Conservation (phyloP, 768 basidiomycete species). For the Mycena pura region DNA sequence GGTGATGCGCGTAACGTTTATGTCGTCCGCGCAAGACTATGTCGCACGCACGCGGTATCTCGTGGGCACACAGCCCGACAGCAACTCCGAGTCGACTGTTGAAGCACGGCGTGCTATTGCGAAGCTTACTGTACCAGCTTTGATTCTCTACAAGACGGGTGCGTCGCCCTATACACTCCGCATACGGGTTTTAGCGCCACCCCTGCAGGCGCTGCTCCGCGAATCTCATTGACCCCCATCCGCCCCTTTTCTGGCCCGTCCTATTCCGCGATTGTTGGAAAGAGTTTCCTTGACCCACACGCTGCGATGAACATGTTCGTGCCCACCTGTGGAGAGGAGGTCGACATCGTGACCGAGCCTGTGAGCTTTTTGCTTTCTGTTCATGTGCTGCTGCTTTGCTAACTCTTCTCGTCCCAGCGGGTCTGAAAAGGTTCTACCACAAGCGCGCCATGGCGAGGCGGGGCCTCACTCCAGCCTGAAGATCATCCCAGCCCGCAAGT, state of each 20-base stretch:
- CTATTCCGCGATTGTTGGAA: no score
- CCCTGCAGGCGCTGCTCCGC: slow-evolving; percentile 14
- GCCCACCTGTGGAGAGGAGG: no score
- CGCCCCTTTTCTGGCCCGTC: slow-evolving; percentile 22
- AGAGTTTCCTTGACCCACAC: no score
- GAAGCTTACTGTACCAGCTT: slow-evolving; percentile 66
- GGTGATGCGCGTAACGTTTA: slow-evolving; percentile 60
- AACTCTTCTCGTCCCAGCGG: no score
- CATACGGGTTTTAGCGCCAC: slow-evolving; percentile 17
- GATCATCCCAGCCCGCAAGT: no score
- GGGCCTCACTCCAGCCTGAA: no score
- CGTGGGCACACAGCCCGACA: slow-evolving; percentile 64
- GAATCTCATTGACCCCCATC: slow-evolving; percentile 22
- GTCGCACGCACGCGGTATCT: slow-evolving; percentile 84
- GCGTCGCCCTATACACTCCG: slow-evolving; percentile 17
- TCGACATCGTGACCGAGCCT: no score
- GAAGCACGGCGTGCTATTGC: slow-evolving; percentile 77
- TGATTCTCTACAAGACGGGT: slow-evolving; percentile 19
- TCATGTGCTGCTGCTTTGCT: no score
- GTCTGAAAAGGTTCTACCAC: no score
- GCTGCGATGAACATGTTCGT: no score
- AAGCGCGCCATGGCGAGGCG: no score
- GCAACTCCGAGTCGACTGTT: slow-evolving; percentile 50
- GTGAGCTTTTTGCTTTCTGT: no score
- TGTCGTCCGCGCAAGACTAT: slow-evolving; percentile 77